Evolutionary conservation across 345 rosid genomes (phyloP).

Genomic region (Linum usitatissimum): DNA sequence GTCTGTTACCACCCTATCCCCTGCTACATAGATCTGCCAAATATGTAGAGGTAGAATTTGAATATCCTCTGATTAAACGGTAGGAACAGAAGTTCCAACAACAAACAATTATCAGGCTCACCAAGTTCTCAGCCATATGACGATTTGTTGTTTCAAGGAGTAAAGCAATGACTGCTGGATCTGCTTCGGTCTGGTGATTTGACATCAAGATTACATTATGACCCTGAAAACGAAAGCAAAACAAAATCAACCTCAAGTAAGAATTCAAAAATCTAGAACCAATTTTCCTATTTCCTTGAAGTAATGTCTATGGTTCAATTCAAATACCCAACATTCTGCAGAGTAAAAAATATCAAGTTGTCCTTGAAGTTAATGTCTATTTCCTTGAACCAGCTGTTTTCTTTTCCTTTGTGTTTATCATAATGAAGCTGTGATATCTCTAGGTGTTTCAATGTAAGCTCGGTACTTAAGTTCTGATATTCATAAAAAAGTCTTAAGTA

Average conservation of each 20-base stretch:
- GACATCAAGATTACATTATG: constrained; percentile 80
- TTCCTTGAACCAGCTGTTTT: too few relatives aligned
- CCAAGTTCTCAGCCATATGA: constrained; percentile 62
- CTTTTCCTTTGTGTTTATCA: too few relatives aligned
- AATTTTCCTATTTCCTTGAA: too few relatives aligned
- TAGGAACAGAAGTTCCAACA: constrained; percentile 10
- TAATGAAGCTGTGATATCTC: too few relatives aligned
- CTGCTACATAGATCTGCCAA: constrained; percentile 79
- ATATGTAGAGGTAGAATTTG: constrained; percentile 7
- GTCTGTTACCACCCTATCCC: constrained; percentile 93
- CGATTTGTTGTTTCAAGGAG: constrained; percentile 69
- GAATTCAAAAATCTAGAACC: neutral
- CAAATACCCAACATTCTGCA: too few relatives aligned
- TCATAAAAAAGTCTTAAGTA: neutral
- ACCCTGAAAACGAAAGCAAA: constrained; percentile 46
- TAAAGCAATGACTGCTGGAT: constrained; percentile 79
- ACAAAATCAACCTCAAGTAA: constrained; percentile 10
- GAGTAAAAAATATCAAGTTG: too few relatives aligned
- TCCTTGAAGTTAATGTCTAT: too few relatives aligned
- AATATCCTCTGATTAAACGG: constrained; percentile 15
- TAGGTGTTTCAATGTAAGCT: neutral
- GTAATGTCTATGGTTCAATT: too few relatives aligned
- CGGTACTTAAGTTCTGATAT: neutral
- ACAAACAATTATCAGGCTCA: constrained; percentile 22
- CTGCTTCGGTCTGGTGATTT: constrained; percentile 98